A percentile compares a stretch with the other conserved stretches of the same genome.
Evolutionary conservation across 1,139 yeast species (phyloP).

Genomic region (Hansenula lynferdii): DNA sequence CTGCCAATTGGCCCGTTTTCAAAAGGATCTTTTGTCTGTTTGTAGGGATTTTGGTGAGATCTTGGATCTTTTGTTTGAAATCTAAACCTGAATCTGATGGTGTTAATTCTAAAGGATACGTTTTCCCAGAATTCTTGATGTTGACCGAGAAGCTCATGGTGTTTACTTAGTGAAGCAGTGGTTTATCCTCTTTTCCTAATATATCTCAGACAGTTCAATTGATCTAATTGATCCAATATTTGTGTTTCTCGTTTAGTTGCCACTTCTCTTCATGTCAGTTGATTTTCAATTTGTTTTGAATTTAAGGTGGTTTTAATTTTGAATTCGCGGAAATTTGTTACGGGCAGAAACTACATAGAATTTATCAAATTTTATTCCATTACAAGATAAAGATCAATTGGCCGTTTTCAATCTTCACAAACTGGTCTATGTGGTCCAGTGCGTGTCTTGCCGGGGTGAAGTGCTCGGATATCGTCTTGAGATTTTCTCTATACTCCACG

Average conservation of each 20-base stretch:
- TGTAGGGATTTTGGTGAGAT: slow-evolving; percentile 75
- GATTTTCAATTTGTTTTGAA: neutral
- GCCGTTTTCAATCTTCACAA: neutral
- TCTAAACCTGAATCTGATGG: slow-evolving; percentile 56
- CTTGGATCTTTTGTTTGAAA: slow-evolving; percentile 67
- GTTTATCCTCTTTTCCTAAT: too few species aligned
- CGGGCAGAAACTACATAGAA: too few species aligned
- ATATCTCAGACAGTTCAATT: neutral
- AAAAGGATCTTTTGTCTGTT: slow-evolving; percentile 86
- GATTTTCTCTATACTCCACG: slow-evolving; percentile 4
- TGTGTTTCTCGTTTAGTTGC: neutral
- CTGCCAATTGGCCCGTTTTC: slow-evolving; percentile 83
- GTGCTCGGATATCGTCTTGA: slow-evolving; percentile 5
- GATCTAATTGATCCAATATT: neutral
- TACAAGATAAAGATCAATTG: neutral
- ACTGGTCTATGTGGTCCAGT: slow-evolving; percentile 9
- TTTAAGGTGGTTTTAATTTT: too few species aligned
- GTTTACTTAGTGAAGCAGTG: too few species aligned
- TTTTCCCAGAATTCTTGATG: slow-evolving; percentile 84
- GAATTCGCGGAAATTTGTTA: neutral
- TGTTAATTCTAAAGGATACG: slow-evolving; percentile 62
- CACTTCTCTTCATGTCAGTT: neutral
- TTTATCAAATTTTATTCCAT: neutral
- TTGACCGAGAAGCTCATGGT: slow-evolving; percentile 20
- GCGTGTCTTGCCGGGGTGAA: slow-evolving; percentile 8